phyloP scores from a whole-genome alignment of 1,284 basidiomycete species.

The Pseudozyma pruni region DNA sequence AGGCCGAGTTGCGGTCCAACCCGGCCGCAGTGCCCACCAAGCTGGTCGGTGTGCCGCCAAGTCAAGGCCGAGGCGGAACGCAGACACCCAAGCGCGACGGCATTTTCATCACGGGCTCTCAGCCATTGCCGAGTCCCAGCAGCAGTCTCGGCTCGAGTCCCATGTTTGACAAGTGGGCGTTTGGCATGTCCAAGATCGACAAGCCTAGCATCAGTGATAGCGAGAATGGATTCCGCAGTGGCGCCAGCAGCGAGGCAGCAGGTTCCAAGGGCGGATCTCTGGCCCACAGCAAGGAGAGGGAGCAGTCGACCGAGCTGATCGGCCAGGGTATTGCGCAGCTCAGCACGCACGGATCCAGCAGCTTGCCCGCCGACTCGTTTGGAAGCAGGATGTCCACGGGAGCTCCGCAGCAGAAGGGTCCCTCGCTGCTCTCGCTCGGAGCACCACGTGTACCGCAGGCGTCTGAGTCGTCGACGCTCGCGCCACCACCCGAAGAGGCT shows the following conservation, averaged over 20 bases:
- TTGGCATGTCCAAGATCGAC: conserved; percentile 82
- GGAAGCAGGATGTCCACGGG: conserved; percentile 72
- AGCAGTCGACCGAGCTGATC: conserved; percentile 72
- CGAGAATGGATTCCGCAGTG: conserved; percentile 48
- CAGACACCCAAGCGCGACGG: conserved; percentile 92
- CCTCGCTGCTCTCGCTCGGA: conserved; percentile 80
- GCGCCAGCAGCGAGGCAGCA: conserved; percentile 48
- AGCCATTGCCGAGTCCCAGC: conserved; percentile 84
- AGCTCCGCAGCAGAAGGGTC: conserved; percentile 72
- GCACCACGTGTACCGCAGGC: conserved; percentile 36
- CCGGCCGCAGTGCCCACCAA: conserved; percentile 76
- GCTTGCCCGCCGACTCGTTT: conserved; percentile 68
- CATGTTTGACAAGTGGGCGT: conserved; percentile 89
- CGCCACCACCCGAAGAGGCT: conserved; percentile 34
- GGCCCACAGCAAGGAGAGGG: conserved; percentile 56
- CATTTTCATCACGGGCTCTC: conserved; percentile 89
- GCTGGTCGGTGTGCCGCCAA: conserved; percentile 93
- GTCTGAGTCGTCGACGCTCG: conserved; percentile 11
- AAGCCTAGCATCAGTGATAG: conserved; percentile 51
- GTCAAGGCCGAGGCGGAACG: conserved; percentile 93
- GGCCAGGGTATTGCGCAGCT: conserved; percentile 75
- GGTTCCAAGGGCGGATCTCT: conserved; percentile 48
- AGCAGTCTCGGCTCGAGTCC: conserved; percentile 79
- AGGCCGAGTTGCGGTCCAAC: conserved; percentile 79
- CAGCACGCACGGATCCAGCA: conserved; percentile 71